Evolutionary conservation across 169 alveolate genomes (phyloP).

Genomic region (Babesia microti): DNA sequence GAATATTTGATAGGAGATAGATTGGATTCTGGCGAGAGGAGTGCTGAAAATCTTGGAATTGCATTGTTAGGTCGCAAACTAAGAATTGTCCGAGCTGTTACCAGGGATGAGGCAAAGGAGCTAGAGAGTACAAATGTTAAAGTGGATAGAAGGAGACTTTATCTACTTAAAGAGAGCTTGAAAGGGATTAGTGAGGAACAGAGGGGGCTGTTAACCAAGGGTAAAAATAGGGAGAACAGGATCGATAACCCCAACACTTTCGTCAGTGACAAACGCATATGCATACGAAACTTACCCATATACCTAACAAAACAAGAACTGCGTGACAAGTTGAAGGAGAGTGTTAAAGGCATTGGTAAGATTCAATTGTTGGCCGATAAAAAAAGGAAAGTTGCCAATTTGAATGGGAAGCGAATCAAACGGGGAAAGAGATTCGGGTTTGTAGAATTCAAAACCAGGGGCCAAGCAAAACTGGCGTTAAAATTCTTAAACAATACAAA

Average conservation of each 20-base stretch:
- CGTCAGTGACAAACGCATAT: conserved; percentile 37
- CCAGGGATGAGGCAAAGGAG: conserved; percentile 20
- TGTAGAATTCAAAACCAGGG: conserved; percentile 28
- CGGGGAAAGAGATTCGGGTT: conserved; percentile 39
- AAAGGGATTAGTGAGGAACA: conserved; percentile 4
- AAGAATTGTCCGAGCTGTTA: conserved; percentile 16
- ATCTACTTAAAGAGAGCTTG: no score
- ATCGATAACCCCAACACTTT: conserved; percentile 39
- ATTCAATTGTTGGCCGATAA: conserved; percentile 28
- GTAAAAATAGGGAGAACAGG: conserved; percentile 17
- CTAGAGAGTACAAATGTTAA: no score
- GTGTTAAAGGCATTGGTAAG: conserved; percentile 27
- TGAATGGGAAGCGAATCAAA: conserved; percentile 14
- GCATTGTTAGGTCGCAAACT: conserved; percentile 35
- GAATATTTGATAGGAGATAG: conserved; percentile 7
- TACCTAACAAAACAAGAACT: conserved; percentile 22
- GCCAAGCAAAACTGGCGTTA: conserved; percentile 30
- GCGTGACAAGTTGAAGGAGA: conserved; percentile 21
- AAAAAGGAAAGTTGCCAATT: conserved; percentile 28
- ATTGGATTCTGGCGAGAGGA: not conserved
- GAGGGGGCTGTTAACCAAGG: not conserved
- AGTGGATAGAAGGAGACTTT: no score
- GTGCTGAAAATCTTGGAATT: conserved; percentile 19
- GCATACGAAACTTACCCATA: conserved; percentile 36
- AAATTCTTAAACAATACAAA: conserved; percentile 19